Base-by-base conservation (phyloP, 116 monocot genomes). In the Trichopus zeylanicus region DNA sequence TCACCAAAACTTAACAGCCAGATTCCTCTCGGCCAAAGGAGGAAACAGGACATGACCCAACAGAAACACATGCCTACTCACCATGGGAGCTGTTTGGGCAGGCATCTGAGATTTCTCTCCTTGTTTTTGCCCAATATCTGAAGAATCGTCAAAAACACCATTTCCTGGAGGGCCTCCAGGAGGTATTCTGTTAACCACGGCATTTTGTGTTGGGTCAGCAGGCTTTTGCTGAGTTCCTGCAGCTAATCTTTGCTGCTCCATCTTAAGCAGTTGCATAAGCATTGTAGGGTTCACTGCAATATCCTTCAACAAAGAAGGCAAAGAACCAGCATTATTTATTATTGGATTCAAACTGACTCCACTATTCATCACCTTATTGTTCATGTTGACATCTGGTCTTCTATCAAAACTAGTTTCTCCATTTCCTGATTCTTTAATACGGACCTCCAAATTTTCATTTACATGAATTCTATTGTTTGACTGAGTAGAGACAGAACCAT, bases 221-320 rank as follows among this genome's bases (percentile, higher is more conserved):
- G 52, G 1, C 38, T 78, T 78, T 52, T 73, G 84, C 55, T 69
- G 81, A 63, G 66, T 19, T 42, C 75, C 80, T 64, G 62, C 48
- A 47, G 73, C 67, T 69, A 73, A 67, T 64, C 65, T 83, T 24
- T 87, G 78, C 19, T 88, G 79, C 53, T 83, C 83, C 55, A 68
- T 72, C 68, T 78, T 75, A 65, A 92, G 11, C 24, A 92, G 58
- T 26, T 98, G 67, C 68, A 85, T 52, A 46, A 88, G 71, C 72
- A 92, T 80, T n/a, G 79, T 72, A 56, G 91, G 83, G 48, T 91
- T 92, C 46, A 78, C 80, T 52, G 80, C 83, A 54, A 87, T 71
- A 37, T 79, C 89, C 57, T 91, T 82, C 46, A 85, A 68, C 31
- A 77, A 33, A 55, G 79, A 53, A 65, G 85, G 84, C 51, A 82